Evolutionary conservation across 2,329 filamentous ascomycete genomes (phyloP).

Genomic region (Myrmaecium sp.): DNA sequence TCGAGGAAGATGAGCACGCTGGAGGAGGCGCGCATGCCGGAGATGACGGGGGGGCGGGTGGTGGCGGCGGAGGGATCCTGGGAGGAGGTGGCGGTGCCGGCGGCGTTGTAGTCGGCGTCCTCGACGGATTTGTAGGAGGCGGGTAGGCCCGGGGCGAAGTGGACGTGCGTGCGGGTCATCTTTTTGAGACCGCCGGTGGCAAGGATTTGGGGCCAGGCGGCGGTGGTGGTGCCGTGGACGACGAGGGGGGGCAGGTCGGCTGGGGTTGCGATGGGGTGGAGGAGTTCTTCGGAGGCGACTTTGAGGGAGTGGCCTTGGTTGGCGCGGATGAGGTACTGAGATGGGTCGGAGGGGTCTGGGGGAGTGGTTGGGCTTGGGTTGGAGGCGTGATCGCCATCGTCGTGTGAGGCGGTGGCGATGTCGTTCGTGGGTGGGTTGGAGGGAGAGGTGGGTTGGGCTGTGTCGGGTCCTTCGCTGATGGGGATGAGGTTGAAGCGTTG

Average conservation of each 20-base stretch:
- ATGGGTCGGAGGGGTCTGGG: constrained; percentile 29
- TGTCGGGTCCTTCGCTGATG: constrained; percentile 13
- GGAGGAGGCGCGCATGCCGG: constrained; percentile 54
- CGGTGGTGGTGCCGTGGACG: constrained; percentile 80
- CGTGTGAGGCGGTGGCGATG: constrained; percentile 2
- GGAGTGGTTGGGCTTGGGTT: constrained; percentile 6
- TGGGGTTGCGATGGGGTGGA: constrained; percentile 50
- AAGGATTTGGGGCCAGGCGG: constrained; percentile 60
- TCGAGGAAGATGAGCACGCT: constrained; percentile 60
- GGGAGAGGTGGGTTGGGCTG: constrained; percentile 3
- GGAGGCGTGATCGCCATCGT: constrained; percentile 1
- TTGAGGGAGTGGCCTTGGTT: constrained; percentile 88
- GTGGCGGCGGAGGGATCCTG: no score
- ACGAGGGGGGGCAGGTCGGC: constrained; percentile 42
- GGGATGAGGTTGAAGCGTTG: constrained; percentile 72
- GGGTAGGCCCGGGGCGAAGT: constrained; percentile 66
- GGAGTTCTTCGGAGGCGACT: constrained; percentile 51
- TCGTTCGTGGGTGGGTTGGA: constrained; percentile 3
- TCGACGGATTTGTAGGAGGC: constrained; percentile 19
- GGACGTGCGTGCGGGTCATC: constrained; percentile 79
- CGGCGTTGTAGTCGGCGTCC: constrained; percentile 4
- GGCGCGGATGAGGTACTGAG: constrained; percentile 74
- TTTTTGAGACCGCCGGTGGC: constrained; percentile 57
- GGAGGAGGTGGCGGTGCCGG: constrained; percentile 5
- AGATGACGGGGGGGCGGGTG: constrained; percentile 44